These are phyloP conservation scores for Apiospora pterosperma DNA, from an alignment of 2,329 filamentous ascomycete genomes.

Conservation along the genomic window DNA sequence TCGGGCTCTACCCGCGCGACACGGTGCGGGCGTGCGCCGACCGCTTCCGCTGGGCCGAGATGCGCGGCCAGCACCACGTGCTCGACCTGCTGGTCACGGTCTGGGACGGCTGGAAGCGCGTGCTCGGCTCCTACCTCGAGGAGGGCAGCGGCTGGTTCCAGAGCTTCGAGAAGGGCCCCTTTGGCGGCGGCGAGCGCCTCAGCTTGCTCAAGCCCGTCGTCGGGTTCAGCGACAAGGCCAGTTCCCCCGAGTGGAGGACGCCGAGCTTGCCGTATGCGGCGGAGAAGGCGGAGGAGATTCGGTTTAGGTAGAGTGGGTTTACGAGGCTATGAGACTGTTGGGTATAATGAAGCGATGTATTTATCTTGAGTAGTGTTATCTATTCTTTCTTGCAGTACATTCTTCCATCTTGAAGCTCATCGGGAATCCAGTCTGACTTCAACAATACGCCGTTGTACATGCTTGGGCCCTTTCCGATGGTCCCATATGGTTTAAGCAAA, in stretches of 20 bases:
- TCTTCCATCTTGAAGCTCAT: neutral
- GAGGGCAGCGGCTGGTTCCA: conserved; percentile 21
- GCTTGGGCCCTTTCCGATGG: too few relatives aligned
- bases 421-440: neutral
- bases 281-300: conserved; percentile 9
- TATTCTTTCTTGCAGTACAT: neutral
- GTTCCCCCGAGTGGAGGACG: conserved; percentile 16
- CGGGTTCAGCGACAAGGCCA: conserved; percentile 15
- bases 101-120: conserved; percentile 20
- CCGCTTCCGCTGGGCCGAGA: conserved; percentile 22
- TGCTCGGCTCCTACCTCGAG: conserved; percentile 15
- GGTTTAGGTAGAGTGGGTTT: neutral
- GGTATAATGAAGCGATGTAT: neutral
- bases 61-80: conserved; percentile 23
- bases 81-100: conserved; percentile 21
- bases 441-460: too few relatives aligned
- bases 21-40: conserved; percentile 18
- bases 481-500: too few relatives aligned
- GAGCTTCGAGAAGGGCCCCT: conserved; percentile 19
- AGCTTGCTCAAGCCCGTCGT: conserved; percentile 22
- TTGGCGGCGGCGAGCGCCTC: conserved; percentile 16
- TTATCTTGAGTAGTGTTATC: neutral
- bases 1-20: conserved; percentile 27
- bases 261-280: conserved; percentile 20
- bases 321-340: neutral